Evolutionary conservation across 768 basidiomycete genomes (phyloP).

Genomic region (Leccinum subtestaceum): DNA sequence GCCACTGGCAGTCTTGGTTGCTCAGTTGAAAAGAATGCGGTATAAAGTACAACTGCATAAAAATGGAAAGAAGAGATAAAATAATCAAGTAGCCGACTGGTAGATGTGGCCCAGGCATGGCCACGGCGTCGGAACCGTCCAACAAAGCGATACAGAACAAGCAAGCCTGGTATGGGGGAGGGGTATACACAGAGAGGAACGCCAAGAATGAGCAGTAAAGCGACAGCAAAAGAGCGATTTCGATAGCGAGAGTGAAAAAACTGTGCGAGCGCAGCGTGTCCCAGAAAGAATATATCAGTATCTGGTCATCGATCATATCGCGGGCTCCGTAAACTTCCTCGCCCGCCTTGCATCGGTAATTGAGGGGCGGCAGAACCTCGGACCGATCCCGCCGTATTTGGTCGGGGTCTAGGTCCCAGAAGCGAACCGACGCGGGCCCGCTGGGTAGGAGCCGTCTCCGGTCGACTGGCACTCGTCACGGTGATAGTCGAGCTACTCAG

Average conservation of each 20-base stretch:
- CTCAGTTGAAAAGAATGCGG: conserved; percentile 11
- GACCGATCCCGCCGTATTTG: conserved; percentile 15
- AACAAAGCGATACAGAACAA: background rate
- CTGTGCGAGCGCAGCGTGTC: conserved; percentile 5
- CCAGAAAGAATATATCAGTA: conserved; percentile 17
- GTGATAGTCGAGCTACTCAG: background rate
- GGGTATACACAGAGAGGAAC: conserved; percentile 18
- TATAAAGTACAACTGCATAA: conserved; percentile 15
- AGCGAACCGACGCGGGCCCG: conserved; percentile 21
- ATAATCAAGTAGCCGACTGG: background rate
- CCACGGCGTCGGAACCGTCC: background rate
- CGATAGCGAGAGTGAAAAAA: conserved; percentile 9
- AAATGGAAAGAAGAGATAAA: background rate
- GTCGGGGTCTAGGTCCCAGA: conserved; percentile 31
- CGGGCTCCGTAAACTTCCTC: conserved; percentile 16
- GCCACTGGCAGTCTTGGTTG: background rate
- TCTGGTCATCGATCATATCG: conserved; percentile 7
- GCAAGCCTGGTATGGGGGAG: background rate
- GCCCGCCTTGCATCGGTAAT: conserved; percentile 32
- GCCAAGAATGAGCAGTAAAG: background rate
- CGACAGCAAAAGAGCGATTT: background rate
- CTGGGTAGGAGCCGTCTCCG: background rate
- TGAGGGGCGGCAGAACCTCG: conserved; percentile 23
- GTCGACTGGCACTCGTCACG: background rate
- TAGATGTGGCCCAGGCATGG: background rate